These are phyloP conservation scores for Drechslerella dactyloides DNA, from an alignment of 2,329 filamentous ascomycete genomes.

Conservation along the genomic window DNA sequence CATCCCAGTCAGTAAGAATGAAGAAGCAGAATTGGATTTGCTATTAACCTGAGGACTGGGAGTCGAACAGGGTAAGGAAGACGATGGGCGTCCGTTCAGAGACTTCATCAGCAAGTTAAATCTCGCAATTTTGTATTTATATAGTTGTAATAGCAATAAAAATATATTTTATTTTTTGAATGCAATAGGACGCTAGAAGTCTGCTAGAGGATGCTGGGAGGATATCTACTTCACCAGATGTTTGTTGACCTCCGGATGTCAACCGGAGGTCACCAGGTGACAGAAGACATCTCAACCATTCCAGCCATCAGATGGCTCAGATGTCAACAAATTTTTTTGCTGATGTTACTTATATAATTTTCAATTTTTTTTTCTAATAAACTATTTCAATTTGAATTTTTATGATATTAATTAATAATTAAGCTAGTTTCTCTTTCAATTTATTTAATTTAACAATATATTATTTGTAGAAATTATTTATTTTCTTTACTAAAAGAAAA, in stretches of 20 bases:
- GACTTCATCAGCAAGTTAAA: not conserved
- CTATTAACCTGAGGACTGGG: not conserved
- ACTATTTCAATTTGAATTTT: not conserved
- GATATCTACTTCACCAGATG: not conserved
- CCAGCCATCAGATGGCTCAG: not conserved
- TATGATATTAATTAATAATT: not conserved
- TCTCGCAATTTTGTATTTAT: not conserved
- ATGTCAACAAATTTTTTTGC: not conserved
- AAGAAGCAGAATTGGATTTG: not conserved
- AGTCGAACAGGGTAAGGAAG: not conserved
- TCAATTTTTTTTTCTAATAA: not conserved
- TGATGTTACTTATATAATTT: not conserved
- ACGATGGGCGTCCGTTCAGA: not conserved
- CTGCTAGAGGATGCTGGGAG: not conserved
- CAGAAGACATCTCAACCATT: not conserved
- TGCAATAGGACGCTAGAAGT: not conserved
- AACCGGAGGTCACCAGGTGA: not conserved
- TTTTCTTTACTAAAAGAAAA: not conserved
- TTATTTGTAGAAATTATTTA: not conserved
- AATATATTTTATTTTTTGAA: not conserved
- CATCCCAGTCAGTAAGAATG: not conserved
- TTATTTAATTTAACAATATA: not conserved
- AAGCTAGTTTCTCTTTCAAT: not conserved
- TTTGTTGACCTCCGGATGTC: not conserved
- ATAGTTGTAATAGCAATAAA: not conserved